Evolutionary conservation across 2,329 filamentous ascomycete genomes (phyloP).

Genomic region (Ophiosphaerella narmari): DNA sequence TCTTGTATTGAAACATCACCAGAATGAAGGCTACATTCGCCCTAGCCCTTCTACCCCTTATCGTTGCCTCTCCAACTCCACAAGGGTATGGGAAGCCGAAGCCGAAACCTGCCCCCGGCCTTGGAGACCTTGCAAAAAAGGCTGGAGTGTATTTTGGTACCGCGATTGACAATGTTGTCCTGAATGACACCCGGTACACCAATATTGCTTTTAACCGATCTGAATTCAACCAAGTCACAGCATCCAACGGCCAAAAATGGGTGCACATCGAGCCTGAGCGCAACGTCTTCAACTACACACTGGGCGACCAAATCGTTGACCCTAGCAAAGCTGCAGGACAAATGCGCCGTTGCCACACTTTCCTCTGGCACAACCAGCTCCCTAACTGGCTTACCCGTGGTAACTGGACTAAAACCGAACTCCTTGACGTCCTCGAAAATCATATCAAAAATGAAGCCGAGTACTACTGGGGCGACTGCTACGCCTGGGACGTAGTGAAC

Average conservation of each 20-base stretch:
- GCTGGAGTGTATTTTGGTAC: slow-evolving; percentile 63
- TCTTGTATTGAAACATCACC: neutral
- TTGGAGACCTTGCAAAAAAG: slow-evolving; percentile 60
- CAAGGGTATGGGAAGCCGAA: slow-evolving; percentile 2
- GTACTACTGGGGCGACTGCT: slow-evolving; percentile 65
- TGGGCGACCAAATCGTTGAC: slow-evolving; percentile 57
- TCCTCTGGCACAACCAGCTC: slow-evolving; percentile 60
- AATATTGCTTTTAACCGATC: slow-evolving; percentile 58
- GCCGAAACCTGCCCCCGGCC: slow-evolving; percentile 30
- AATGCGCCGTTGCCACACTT: slow-evolving; percentile 66
- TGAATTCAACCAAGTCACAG: slow-evolving; percentile 69
- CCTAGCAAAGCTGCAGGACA: slow-evolving; percentile 49
- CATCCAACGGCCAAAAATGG: slow-evolving; percentile 69
- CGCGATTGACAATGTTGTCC: slow-evolving; percentile 60
- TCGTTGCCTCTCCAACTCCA: slow-evolving; percentile 22
- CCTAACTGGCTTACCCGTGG: slow-evolving; percentile 57
- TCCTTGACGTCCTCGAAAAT: slow-evolving; percentile 61
- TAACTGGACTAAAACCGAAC: slow-evolving; percentile 63
- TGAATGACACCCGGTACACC: slow-evolving; percentile 59
- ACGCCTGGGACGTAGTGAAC: slow-evolving; percentile 70
- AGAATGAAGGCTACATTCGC: slow-evolving; percentile 32
- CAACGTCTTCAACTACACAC: slow-evolving; percentile 62
- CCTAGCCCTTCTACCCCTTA: slow-evolving; percentile 21
- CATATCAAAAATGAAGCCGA: slow-evolving; percentile 64
- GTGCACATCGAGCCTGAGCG: slow-evolving; percentile 63